Evolutionary conservation across 768 basidiomycete species (phyloP).

Genomic region (Pisolithus albus): DNA sequence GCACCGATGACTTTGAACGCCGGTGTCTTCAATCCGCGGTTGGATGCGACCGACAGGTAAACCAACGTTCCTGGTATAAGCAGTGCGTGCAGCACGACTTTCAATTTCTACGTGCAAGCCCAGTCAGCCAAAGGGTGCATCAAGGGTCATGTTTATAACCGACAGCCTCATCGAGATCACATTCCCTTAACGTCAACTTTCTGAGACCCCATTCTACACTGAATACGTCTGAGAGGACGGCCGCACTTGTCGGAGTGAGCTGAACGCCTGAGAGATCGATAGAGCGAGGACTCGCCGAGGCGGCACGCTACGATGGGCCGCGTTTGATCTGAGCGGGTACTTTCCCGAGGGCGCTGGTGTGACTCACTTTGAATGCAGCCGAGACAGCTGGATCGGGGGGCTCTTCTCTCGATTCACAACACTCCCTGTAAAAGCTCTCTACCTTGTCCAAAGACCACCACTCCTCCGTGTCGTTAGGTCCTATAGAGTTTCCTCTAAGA

Average conservation of each 20-base stretch:
- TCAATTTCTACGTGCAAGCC: constrained; percentile 51
- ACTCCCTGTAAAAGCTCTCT: constrained; percentile 81
- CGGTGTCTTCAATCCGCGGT: constrained; percentile 66
- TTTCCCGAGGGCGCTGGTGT: constrained; percentile 10
- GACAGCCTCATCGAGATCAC: constrained; percentile 81
- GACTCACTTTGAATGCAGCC: constrained; percentile 60
- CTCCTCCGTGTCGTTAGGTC: constrained; percentile 36
- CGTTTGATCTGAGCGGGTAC: constrained; percentile 3
- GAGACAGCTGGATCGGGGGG: constrained; percentile 56
- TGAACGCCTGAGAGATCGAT: constrained; percentile 78
- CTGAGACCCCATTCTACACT: constrained; percentile 89
- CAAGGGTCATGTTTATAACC: constrained; percentile 1
- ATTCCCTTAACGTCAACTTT: constrained; percentile 80
- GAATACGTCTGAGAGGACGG: constrained; percentile 85
- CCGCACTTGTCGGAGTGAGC: constrained; percentile 61
- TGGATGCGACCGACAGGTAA: constrained; percentile 81
- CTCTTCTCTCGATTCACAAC: constrained; percentile 74
- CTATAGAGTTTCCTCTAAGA: constrained; percentile 47
- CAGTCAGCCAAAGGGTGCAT: background rate
- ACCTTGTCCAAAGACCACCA: constrained; percentile 88
- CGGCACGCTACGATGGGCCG: constrained; percentile 37
- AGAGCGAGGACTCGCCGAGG: constrained; percentile 52
- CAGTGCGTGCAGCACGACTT: constrained; percentile 85
- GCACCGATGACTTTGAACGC: constrained; percentile 78
- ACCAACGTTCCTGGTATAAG: constrained; percentile 77